Evolutionary conservation across 441 rosid genomes (phyloP), one percentile per base, ranked within the genome.

Genomic region (Breynia disticha): DNA sequence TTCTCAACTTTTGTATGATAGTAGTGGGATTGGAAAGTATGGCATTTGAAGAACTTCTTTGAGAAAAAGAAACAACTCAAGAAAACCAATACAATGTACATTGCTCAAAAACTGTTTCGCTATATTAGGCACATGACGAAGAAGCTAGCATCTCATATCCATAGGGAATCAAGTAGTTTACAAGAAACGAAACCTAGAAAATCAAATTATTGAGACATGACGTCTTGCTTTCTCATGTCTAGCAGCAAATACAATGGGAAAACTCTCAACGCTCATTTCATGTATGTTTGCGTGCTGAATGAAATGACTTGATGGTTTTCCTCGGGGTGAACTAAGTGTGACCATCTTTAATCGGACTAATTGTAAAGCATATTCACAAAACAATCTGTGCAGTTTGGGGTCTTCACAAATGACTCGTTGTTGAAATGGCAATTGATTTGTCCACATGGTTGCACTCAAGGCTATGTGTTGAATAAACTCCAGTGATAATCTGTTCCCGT

Each of bases 11-110:
- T 45, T 76, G 95, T 62, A 52, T 83, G 45, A 78, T 86, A 0
- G 97, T 91, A 38, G 95, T 89, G 4, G 83, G 81, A 21, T 61
- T 91, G 68, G 95, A 91, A 64, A n/a, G 45, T 88, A 45, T 86
- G 95, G 95, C 95, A 91, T 64, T 79, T 91, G 54, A 88, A 88
- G 79, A 64, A 86, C 11, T 91, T 81, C 72, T 88, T 88, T 57
- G 77, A 80, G 68, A 82, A 84, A 70, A 86, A 91, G 80, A 91
- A 91, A 72, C 85, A n/a, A n/a, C n/a, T n/a, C n/a, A n/a, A n/a
- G n/a, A n/a, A n/a, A n/a, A n/a, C n/a, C n/a, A n/a, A n/a, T n/a
- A 2, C 44, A 41, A 15, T 15, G 13, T 41, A 9, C 13, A 41
- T 41, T 41, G 44, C 44, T 9, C 44, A 41, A 41, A 11, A 41